Evolutionary conservation across 495 filamentous ascomycete genomes (phyloP).

Genomic region (Aspergillus heteromorphus): DNA sequence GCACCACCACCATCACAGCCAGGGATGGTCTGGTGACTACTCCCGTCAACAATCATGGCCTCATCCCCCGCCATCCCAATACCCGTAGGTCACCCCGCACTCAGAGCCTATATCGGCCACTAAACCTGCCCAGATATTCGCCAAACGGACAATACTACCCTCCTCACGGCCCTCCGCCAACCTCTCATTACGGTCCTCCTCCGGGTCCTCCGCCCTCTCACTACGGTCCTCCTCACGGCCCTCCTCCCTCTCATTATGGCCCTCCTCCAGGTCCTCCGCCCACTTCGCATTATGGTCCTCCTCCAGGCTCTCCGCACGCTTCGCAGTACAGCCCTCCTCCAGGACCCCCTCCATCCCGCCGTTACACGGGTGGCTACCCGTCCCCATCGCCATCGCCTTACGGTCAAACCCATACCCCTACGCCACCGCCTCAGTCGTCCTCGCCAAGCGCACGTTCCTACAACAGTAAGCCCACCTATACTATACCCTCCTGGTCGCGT

Average conservation of each 20-base stretch:
- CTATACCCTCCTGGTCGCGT: not conserved
- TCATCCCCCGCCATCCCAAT: slow-evolving; percentile 14
- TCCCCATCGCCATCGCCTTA: slow-evolving; percentile 14
- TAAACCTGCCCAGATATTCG: not conserved
- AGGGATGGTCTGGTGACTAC: slow-evolving; percentile 23
- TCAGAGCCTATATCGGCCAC: not conserved
- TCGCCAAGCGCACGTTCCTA: slow-evolving; percentile 10
- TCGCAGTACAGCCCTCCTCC: slow-evolving; percentile 6
- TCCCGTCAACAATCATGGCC: slow-evolving; percentile 16
- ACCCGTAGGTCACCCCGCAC: slow-evolving; percentile 4
- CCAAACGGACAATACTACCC: not conserved
- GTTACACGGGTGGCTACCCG: slow-evolving; percentile 8
- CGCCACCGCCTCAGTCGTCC: slow-evolving; percentile 15
- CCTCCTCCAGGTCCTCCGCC: slow-evolving; percentile 1
- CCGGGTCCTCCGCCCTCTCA: slow-evolving; percentile 4
- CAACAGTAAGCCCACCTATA: slow-evolving; percentile 5
- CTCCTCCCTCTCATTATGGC: slow-evolving; percentile 7
- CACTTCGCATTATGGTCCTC: slow-evolving; percentile 15
- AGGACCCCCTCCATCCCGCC: slow-evolving; percentile 1
- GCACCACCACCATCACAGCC: slow-evolving; percentile 25
- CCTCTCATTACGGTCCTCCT: slow-evolving; percentile 15
- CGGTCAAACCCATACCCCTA: slow-evolving; percentile 10
- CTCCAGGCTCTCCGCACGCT: slow-evolving; percentile 1
- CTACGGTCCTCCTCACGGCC: slow-evolving; percentile 1
- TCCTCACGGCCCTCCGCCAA: not conserved